These are phyloP conservation scores for Ceratocystis diversiconidia DNA, from an alignment of 2,329 filamentous ascomycete species.

Conservation along the genomic window DNA sequence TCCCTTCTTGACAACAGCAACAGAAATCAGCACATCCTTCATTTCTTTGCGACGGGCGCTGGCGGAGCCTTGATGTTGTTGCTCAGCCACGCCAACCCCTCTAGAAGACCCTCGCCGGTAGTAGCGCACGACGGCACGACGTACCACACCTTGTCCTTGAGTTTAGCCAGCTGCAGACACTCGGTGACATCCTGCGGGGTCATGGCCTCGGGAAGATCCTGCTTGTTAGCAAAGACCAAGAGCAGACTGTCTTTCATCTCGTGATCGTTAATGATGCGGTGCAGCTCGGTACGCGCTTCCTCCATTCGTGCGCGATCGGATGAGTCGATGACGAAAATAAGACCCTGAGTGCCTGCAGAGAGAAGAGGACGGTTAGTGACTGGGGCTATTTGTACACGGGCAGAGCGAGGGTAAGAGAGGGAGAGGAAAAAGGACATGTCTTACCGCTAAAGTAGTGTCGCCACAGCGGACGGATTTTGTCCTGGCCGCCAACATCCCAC, in stretches of 20 bases:
- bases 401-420: too few relatives aligned
- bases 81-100: conserved; percentile 70
- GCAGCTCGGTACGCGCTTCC: conserved; percentile 82
- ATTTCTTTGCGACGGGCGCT: conserved; percentile 39
- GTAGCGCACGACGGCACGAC: conserved; percentile 73
- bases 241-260: conserved; percentile 95
- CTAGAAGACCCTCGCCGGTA: conserved; percentile 65
- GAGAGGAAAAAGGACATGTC: conserved; percentile 21
- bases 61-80: conserved; percentile 64
- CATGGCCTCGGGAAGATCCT: conserved; percentile 78
- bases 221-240: conserved; percentile 97
- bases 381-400: conserved; percentile 1
- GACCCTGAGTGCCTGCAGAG: conserved; percentile 68
- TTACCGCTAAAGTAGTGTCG: conserved; percentile 85
- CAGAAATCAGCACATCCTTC: conserved; percentile 20
- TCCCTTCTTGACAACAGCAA: not conserved
- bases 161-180: conserved; percentile 56
- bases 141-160: conserved; percentile 76
- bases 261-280: conserved; percentile 93
- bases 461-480: conserved; percentile 96
- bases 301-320: conserved; percentile 84
- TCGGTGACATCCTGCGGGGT: conserved; percentile 68
- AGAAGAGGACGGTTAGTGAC: not conserved
- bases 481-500: conserved; percentile 96
- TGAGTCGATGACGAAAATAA: conserved; percentile 97